Evolutionary conservation across 2,329 filamentous ascomycete genomes (phyloP).

Genomic region (Fusarium siculi): DNA sequence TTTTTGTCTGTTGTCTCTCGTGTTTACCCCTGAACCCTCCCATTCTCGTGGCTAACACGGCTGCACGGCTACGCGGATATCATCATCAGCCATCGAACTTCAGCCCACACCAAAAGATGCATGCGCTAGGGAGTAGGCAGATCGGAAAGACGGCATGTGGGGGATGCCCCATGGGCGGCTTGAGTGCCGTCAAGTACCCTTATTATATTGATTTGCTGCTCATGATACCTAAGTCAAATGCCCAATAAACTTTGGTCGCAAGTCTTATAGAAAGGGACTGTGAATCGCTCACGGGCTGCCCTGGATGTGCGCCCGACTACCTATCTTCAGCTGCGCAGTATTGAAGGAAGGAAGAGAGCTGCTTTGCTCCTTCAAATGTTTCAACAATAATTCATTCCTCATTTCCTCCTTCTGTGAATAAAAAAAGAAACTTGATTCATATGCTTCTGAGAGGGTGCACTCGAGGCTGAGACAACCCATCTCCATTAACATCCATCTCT

Average conservation of each 20-base stretch:
- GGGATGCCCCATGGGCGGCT: not conserved
- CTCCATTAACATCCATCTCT: constrained; percentile 6
- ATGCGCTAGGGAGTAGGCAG: constrained; percentile 7
- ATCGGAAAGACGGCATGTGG: constrained; percentile 37
- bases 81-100: constrained; percentile 19
- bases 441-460: not conserved
- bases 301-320: not conserved
- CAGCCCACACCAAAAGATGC: constrained; percentile 9
- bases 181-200: constrained; percentile 5
- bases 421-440: constrained; percentile 22
- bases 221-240: not conserved
- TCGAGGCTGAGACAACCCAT: constrained; percentile 3
- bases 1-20: constrained; percentile 3
- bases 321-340: not conserved
- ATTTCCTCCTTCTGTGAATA: constrained; percentile 14
- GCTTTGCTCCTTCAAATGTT: constrained; percentile 5
- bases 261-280: not conserved
- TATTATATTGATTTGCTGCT: not conserved
- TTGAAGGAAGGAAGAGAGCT: not conserved
- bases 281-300: not conserved
- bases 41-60: not conserved
- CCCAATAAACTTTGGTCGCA: not conserved
- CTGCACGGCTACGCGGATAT: constrained; percentile 1
- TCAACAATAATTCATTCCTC: constrained; percentile 14
- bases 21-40: constrained; percentile 22